Evolutionary conservation across 208 protist genomes (phyloP).

Genomic region (Crithidia fasciculata): DNA sequence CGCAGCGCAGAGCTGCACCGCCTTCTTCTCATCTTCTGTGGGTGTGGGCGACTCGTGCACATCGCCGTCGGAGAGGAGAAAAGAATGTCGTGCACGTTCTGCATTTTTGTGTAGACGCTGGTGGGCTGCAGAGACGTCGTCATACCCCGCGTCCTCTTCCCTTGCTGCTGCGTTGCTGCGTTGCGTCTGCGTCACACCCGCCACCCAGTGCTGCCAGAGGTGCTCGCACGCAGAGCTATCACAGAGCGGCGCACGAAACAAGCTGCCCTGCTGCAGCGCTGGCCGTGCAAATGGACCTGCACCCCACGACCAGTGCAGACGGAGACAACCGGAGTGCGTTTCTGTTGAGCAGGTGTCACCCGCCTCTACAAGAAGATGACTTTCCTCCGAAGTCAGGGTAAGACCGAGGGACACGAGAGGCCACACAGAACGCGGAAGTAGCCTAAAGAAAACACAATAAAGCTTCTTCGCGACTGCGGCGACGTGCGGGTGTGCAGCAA

Average conservation of each 20-base stretch:
- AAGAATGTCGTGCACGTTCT: neutral
- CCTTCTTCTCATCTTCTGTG: neutral
- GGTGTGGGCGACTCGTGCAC: no score
- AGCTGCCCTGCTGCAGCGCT: neutral
- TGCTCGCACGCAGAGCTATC: neutral
- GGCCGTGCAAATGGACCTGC: no score
- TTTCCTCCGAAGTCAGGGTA: neutral
- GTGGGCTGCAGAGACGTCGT: neutral
- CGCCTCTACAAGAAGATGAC: no score
- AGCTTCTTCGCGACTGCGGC: neutral
- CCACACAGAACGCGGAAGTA: neutral
- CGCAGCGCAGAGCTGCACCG: neutral
- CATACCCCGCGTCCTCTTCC: neutral
- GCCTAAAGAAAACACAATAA: neutral
- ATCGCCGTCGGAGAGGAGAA: neutral
- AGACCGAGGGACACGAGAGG: neutral
- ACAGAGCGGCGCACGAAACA: neutral
- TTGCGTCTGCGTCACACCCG: neutral
- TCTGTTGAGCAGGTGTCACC: neutral
- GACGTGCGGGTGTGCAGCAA: neutral
- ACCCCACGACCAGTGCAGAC: constrained; percentile 15
- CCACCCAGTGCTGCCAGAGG: constrained; percentile 6
- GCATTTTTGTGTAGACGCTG: neutral
- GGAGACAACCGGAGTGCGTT: neutral
- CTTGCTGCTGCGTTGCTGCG: no score